Evolutionary conservation across 495 filamentous ascomycete genomes (phyloP), one percentile per base, ranked within the genome.

Genomic region (Aspergillus cristatus): DNA sequence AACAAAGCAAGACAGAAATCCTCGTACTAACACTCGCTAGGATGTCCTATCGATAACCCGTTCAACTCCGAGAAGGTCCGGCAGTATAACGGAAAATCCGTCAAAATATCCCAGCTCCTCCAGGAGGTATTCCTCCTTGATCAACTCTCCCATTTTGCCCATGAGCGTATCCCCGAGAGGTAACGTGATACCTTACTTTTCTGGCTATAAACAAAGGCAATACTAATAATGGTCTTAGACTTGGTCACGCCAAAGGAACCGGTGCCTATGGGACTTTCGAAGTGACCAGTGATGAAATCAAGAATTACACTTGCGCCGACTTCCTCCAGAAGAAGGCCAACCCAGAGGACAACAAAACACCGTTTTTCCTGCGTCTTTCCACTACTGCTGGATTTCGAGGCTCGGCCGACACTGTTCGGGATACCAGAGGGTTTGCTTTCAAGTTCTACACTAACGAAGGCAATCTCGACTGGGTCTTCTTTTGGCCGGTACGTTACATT

Each of bases 361-460:
- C 63, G 10, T 43, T 62, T 10, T 55, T 78, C 5, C 62, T 61
- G 4, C 74, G 79, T 11, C 76, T 83, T 45, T 81, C 75, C 1
- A 82, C 78, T 0, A 73, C 77, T 2, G 75, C 67, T 37, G 67
- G 68, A 15, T 76, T 79, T 47, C 63, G 66, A 33, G 79, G 78
- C 7, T 76, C 72, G 12, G 50, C 75, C 17, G 81, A 83, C 32
- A 69, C 63, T 3, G 67, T 72, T 1, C 68, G 79, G 1, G 79
- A 84, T 50, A 70, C 76, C 14, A 57, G 75, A 35, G 81, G 79
- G 2, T 79, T 78, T 43, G 67, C 79, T 4, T 53, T 79, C 51
- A 84, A 84, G 56, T 78, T 86, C 61, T 81, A 77, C 46, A 86
- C 82, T 2, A 62, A 81, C 7, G 77, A 89, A 46, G 82, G 81